These are phyloP conservation scores for Populus hybrid DNA, from an alignment of 441 rosid genomes.

Conservation along the genomic window DNA sequence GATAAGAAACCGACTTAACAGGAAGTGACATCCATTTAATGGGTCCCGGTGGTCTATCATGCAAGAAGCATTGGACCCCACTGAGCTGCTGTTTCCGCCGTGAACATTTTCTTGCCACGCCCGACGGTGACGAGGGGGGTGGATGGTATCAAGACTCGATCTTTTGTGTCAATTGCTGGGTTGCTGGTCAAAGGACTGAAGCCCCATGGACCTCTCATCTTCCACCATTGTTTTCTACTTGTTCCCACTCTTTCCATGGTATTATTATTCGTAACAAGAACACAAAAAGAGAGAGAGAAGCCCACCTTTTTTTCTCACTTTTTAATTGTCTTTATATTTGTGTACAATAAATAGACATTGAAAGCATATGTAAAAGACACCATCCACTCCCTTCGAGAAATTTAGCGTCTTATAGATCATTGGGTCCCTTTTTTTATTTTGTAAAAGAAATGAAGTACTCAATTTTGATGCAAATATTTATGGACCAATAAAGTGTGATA, in stretches of 20 bases:
- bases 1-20: slow-evolving; percentile 22
- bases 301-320: neutral
- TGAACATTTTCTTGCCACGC: neutral
- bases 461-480: neutral
- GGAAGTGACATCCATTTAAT: slow-evolving; percentile 23
- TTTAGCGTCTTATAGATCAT: neutral
- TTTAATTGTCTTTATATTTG: neutral
- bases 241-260: neutral
- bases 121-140: neutral
- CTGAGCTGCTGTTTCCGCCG: neutral
- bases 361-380: neutral
- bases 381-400: neutral
- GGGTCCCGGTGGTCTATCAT: slow-evolving; percentile 32
- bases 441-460: neutral
- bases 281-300: neutral
- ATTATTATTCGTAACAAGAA: neutral
- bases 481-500: neutral
- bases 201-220: too few relatives aligned
- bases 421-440: too few relatives aligned
- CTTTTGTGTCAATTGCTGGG: neutral
- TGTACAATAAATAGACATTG: neutral
- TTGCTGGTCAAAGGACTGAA: too few relatives aligned
- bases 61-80: slow-evolving; percentile 27
- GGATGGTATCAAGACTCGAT: neutral
- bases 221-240: neutral